Base-by-base conservation (phyloP, 768 basidiomycete species). In the Asterophora parasitica region DNA sequence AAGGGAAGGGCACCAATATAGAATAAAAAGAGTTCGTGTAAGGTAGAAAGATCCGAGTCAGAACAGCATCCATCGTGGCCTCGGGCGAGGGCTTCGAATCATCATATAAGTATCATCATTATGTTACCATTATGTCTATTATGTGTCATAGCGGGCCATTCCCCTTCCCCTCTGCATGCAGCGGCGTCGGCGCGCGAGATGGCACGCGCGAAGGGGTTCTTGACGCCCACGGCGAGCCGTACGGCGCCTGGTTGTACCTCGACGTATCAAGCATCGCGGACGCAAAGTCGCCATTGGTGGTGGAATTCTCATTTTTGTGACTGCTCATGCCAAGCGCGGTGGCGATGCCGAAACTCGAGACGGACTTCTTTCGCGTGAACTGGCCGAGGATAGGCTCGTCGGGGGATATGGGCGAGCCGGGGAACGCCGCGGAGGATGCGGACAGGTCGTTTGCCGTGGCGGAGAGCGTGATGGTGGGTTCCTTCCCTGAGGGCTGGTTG, bases 361-460 rank as follows among this genome's bases (percentile, higher is more conserved):
- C 71, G 6, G 64, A 56, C 31, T 70, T 68, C 57, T 70, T 76
- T 57, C 69, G 70, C 20, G 70, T 64, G 52, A 82, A 77, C 45
- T 83, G 76, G 12, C 83, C 82, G 2, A 84, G 65, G 50, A 85
- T 82, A 16, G 79, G 79, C 46, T 75, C 76, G 6, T 23, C 23
- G 23, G 23, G 23, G 6, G 23, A 23, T 23, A 23, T 6, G 23
- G 23, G 23, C 3, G 23, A 23, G 23, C 23, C 23, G 23, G 23
- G n/a, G n/a, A n/a, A n/a, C n/a, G n/a, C n/a, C n/a, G n/a, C n/a
- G 49, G 74, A 71, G 38, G 74, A 65, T 41, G 69, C 65, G 37
- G 79, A 23, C 3, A 6, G 23, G 6, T 3, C 6, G 23, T 6
- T 23, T 23, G 23, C 6, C 23, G 13, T 60, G 51, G 4, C 58